These are phyloP conservation scores for Fusarium abutilonis DNA, from an alignment of 2,329 filamentous ascomycete species.

Conservation along the genomic window DNA sequence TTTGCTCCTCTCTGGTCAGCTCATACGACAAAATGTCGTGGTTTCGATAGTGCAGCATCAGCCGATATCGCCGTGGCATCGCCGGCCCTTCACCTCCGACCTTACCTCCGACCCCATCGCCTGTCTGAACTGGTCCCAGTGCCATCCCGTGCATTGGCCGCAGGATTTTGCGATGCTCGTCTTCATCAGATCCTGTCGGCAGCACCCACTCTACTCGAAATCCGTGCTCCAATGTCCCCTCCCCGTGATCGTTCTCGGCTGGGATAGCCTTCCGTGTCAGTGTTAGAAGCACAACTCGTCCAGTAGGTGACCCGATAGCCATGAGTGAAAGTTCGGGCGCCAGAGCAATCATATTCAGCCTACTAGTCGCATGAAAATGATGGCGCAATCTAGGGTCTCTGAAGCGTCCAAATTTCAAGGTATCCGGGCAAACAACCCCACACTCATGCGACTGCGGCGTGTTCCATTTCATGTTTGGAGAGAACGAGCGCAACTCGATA, in stretches of 20 bases:
- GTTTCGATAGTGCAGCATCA: constrained; percentile 78
- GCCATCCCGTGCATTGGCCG: constrained; percentile 73
- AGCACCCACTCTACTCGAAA: constrained; percentile 66
- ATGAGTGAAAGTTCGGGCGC: constrained; percentile 78
- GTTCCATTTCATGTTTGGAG: constrained; percentile 27
- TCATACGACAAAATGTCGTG: constrained; percentile 77
- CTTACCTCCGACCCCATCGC: constrained; percentile 42
- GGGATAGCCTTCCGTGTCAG: constrained; percentile 50
- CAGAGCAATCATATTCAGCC: constrained; percentile 68
- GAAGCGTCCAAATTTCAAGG: constrained; percentile 43
- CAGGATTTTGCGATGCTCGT: constrained; percentile 53
- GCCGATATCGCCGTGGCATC: constrained; percentile 64
- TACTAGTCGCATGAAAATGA: constrained; percentile 50
- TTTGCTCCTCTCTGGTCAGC: constrained; percentile 58
- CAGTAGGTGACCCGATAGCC: constrained; percentile 72
- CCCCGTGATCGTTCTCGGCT: constrained; percentile 23
- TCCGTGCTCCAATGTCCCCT: constrained; percentile 50
- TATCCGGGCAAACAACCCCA: constrained; percentile 48
- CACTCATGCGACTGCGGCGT: constrained; percentile 38
- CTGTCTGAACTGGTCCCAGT: constrained; percentile 68
- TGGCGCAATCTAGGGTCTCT: constrained; percentile 32
- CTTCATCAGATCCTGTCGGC: constrained; percentile 60
- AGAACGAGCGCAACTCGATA: constrained; percentile 57
- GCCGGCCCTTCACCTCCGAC: constrained; percentile 24
- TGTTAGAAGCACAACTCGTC: constrained; percentile 72